These are phyloP conservation scores for Myriosclerotinia curreyana DNA, from an alignment of 2,329 filamentous ascomycete species.

Conservation along the genomic window DNA sequence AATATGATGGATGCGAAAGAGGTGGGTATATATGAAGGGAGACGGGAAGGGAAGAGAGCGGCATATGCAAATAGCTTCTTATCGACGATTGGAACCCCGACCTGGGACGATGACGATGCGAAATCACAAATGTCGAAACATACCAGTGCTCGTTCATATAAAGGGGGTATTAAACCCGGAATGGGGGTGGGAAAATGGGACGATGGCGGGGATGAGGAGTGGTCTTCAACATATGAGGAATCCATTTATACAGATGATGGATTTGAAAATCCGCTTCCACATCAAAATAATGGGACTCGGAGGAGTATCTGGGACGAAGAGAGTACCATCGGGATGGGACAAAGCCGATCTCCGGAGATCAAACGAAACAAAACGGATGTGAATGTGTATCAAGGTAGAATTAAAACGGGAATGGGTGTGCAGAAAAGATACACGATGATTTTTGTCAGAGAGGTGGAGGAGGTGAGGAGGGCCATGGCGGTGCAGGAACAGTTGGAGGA, in stretches of 20 bases:
- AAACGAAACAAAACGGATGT: not conserved
- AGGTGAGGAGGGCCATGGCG: not conserved
- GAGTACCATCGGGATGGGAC: not conserved
- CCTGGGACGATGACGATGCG: conserved; percentile 8
- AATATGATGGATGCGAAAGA: not conserved
- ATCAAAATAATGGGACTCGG: not conserved
- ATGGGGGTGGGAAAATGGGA: not conserved
- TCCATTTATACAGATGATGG: not conserved
- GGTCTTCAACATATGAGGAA: not conserved
- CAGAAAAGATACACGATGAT: not conserved
- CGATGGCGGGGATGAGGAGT: not conserved
- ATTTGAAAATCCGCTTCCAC: not conserved
- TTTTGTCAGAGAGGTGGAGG: not conserved
- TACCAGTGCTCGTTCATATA: not conserved
- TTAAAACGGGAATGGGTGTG: conserved; percentile 5
- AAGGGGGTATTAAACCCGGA: not conserved
- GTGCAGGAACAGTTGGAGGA: conserved; percentile 4
- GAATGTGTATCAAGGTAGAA: not conserved
- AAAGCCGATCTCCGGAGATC: not conserved
- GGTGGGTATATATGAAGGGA: too few species aligned
- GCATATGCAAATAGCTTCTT: not conserved
- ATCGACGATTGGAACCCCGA: not conserved
- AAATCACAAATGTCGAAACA: not conserved
- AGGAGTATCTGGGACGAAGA: not conserved
- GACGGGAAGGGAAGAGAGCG: not conserved